Conservation (phyloP, 495 filamentous ascomycete genomes). For the Aspergillus conjunctus region DNA sequence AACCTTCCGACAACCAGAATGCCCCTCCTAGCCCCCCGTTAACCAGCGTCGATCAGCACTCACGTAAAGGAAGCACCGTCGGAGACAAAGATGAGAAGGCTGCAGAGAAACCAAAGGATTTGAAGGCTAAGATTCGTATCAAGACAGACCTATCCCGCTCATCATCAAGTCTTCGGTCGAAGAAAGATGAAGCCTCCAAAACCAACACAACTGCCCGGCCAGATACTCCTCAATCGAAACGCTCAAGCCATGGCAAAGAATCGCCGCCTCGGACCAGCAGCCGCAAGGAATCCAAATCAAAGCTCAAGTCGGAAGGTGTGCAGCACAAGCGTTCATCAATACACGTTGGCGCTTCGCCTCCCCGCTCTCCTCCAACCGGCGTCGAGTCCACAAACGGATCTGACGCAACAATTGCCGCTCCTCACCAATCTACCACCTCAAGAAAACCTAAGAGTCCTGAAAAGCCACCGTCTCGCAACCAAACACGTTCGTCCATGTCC, state of each 20-base stretch:
- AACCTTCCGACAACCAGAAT: conserved; percentile 35
- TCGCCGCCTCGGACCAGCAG: conserved; percentile 37
- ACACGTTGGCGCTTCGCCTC: conserved; percentile 37
- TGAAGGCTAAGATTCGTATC: conserved; percentile 43
- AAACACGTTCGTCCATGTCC: conserved; percentile 42
- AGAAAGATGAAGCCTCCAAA: conserved; percentile 43
- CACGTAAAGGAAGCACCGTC: conserved; percentile 47
- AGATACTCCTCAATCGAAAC: conserved; percentile 48
- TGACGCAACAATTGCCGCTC: conserved; percentile 67
- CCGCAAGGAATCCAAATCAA: conserved; percentile 39
- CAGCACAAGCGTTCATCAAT: conserved; percentile 39
- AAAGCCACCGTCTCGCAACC: conserved; percentile 46
- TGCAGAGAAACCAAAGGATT: conserved; percentile 38
- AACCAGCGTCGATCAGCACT: conserved; percentile 55
- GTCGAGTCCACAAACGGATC: conserved; percentile 57
- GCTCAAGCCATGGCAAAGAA: conserved; percentile 35
- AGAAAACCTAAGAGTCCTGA: conserved; percentile 44
- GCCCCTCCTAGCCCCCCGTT: conserved; percentile 67
- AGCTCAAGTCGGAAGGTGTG: conserved; percentile 35
- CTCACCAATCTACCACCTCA: conserved; percentile 49
- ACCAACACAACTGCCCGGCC: conserved; percentile 42
- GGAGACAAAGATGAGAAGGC: conserved; percentile 44
- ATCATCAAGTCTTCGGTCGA: conserved; percentile 45
- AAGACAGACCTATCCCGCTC: conserved; percentile 46
- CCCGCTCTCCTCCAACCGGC: conserved; percentile 38